These are phyloP conservation scores for Cryphonectria carpinicola DNA, from an alignment of 2,329 filamentous ascomycete species.

Conservation along the genomic window DNA sequence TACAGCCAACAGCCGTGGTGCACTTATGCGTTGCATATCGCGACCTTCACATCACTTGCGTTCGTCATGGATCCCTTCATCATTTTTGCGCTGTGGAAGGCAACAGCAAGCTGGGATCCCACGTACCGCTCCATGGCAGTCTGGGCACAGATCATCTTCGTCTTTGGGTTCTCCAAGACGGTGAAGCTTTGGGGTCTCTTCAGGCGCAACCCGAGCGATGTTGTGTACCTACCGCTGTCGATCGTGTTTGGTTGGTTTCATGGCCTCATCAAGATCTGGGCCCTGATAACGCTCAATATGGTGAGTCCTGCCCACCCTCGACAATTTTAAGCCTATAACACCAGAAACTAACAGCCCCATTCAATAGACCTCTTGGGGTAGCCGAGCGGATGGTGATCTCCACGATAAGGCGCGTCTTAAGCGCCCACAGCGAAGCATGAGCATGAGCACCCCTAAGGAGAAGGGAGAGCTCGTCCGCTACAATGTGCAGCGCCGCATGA, in stretches of 20 bases:
- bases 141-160: constrained; percentile 71
- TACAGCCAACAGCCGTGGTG: constrained; percentile 87
- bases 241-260: constrained; percentile 92
- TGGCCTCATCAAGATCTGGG: constrained; percentile 88
- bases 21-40: constrained; percentile 89
- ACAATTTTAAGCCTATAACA: neutral
- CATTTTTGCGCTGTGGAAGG: constrained; percentile 70
- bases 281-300: constrained; percentile 79
- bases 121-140: constrained; percentile 55
- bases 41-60: constrained; percentile 88
- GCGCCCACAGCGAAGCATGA: constrained; percentile 46
- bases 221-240: constrained; percentile 81
- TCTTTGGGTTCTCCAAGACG: constrained; percentile 83
- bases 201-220: constrained; percentile 78
- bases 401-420: constrained; percentile 75
- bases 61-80: constrained; percentile 77
- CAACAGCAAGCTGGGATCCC: constrained; percentile 63
- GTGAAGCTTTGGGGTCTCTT: constrained; percentile 90
- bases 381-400: constrained; percentile 86
- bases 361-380: constrained; percentile 88
- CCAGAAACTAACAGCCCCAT: constrained; percentile 15
- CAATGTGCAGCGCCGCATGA: constrained; percentile 47
- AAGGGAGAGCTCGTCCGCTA: constrained; percentile 50
- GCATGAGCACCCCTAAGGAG: constrained; percentile 50
- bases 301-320: constrained; percentile 55